Base-by-base conservation (phyloP, 805 yeast genomes). In the Yamadazyma nakazawae region DNA sequence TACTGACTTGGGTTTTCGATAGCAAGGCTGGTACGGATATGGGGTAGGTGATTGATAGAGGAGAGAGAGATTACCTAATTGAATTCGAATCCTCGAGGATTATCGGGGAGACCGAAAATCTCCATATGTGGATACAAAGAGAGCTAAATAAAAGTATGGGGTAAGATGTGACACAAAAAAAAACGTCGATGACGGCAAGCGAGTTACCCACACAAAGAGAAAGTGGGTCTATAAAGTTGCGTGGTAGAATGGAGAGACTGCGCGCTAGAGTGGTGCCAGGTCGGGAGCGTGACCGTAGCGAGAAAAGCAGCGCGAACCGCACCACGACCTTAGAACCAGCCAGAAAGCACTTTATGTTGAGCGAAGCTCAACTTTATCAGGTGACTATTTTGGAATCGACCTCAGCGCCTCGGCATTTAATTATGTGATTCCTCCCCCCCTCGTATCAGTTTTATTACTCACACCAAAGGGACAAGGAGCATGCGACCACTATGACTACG, bases 101-200 rank as follows among this genome's bases (percentile, higher is more conserved):
- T 21, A 7, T n/a, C n/a, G 30, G 30, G 10, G 30, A 26, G 30
- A 7, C 11, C 30, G 7, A 7, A 26, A 26, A 26, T 7, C 30
- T 26, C 7, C n/a, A 28, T 28, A 28, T 9, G 32, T 28, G n/a
- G n/a, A 10, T 28, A 12, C n/a, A 28, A 28, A 28, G 32, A 28
- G n/a, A 10, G 7, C 24, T 9, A 28, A 28, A 13, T n/a, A n/a
- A 42, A 42, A 42, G 24, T 42, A 42, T 42, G 45, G 45, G 45
- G 45, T 42, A 42, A 34, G 25, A 16, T 2, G 38, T 41, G 18
- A 41, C 44, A 41, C 44, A 41, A 41, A 41, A 32, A 13, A 12
- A 12, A n/a, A 5, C 6, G 25, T 38, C 34, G 34, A 38, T 38
- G 41, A 38, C 41, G 41, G 41, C 25, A 38, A 26, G n/a, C 7